phyloP scores from a whole-genome alignment of 371 early-diverging fungal species.

The Mucor irregularis region DNA sequence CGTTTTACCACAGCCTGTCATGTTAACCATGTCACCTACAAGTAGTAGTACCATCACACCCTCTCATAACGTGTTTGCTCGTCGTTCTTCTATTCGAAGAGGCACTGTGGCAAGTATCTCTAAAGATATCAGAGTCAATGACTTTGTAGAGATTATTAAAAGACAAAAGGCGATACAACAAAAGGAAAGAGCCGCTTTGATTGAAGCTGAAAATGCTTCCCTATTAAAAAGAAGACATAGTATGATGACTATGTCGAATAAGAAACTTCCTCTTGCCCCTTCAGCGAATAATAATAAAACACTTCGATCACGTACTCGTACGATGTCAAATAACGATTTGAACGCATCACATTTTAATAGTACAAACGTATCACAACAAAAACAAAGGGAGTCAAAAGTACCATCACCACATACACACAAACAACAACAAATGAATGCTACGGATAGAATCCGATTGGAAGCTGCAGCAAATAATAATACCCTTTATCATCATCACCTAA shows the following conservation, averaged over 20 bases:
- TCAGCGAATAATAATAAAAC: background rate
- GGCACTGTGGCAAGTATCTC: constrained; percentile 25
- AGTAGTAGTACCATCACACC: background rate
- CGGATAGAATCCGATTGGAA: constrained; percentile 18
- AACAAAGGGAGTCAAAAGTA: background rate
- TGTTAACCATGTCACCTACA: constrained; percentile 3
- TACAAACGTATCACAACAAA: background rate
- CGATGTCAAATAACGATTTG: constrained; percentile 11
- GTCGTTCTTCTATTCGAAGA: constrained; percentile 20
- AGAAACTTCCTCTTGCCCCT: too few relatives aligned
- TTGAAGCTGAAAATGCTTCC: background rate
- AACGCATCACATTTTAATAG: too few relatives aligned
- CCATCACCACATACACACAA: background rate
- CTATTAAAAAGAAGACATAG: constrained; percentile 20
- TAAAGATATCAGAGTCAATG: constrained; percentile 19
- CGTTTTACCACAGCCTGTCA: background rate
- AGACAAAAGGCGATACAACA: constrained; percentile 3
- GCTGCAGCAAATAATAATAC: background rate
- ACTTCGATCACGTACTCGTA: constrained; percentile 7
- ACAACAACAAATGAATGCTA: background rate
- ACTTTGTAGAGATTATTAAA: constrained; percentile 10
- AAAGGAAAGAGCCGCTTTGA: constrained; percentile 9
- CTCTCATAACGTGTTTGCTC: background rate
- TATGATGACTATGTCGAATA: constrained; percentile 11
- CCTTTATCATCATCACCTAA: background rate